These are phyloP conservation scores for Talaromyces sp. DNA, from an alignment of 2,329 filamentous ascomycete species.

Conservation along the genomic window DNA sequence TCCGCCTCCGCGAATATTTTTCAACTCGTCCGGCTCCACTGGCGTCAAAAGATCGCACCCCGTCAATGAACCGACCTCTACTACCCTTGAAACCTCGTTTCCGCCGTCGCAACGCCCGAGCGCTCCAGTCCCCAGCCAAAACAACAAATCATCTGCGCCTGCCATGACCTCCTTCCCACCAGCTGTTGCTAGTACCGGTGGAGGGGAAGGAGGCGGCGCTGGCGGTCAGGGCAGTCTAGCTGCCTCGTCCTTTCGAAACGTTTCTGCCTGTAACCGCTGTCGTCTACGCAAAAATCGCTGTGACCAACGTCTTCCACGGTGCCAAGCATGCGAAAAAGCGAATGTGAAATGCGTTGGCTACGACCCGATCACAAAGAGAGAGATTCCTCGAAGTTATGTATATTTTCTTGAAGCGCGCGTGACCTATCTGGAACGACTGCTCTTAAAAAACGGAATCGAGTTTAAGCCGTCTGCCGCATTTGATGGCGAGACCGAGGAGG, in stretches of 20 bases:
- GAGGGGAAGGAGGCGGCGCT: slow-evolving; percentile 10
- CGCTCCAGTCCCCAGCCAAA: neutral
- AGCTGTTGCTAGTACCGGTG: slow-evolving; percentile 11
- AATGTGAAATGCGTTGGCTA: slow-evolving; percentile 87
- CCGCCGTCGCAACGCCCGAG: slow-evolving; percentile 10
- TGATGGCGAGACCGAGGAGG: slow-evolving; percentile 34
- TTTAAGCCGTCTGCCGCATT: slow-evolving; percentile 68
- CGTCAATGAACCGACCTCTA: slow-evolving; percentile 21
- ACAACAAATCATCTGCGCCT: neutral
- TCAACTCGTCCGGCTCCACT: slow-evolving; percentile 24
- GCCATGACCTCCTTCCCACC: slow-evolving; percentile 16
- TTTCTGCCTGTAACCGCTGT: slow-evolving; percentile 92
- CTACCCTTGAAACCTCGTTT: slow-evolving; percentile 16
- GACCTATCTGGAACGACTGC: slow-evolving; percentile 71
- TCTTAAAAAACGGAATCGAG: slow-evolving; percentile 62
- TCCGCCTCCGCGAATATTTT: slow-evolving; percentile 18
- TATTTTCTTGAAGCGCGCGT: slow-evolving; percentile 89
- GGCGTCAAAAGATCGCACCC: slow-evolving; percentile 34
- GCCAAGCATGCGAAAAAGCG: slow-evolving; percentile 89
- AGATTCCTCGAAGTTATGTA: slow-evolving; percentile 89
- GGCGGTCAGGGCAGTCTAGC: slow-evolving; percentile 19
- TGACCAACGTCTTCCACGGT: slow-evolving; percentile 87
- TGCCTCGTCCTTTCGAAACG: slow-evolving; percentile 65
- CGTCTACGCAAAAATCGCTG: slow-evolving; percentile 89
- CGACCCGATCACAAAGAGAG: slow-evolving; percentile 91